Evolutionary conservation across 768 basidiomycete species (phyloP), one percentile per base, ranked within the genome.

Genomic region (Amylocystis lapponica): DNA sequence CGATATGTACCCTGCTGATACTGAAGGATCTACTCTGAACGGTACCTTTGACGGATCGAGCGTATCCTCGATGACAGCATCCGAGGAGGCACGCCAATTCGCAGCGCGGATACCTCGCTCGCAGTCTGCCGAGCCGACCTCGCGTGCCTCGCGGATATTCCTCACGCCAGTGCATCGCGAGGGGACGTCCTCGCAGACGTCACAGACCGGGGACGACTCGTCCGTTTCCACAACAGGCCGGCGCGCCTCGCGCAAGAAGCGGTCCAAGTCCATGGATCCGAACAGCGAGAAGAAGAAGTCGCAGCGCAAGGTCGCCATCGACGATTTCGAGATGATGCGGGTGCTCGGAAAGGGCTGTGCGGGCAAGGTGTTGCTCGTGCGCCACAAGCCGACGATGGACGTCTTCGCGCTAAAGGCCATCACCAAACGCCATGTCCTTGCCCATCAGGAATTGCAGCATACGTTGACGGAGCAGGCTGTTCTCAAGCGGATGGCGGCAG

Each of bases 301-400:
- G 12, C 65, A 77, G 44, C 75, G 79, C 41, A 90, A 91, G 64
- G 86, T 91, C 26, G 68, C 71, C 33, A 76, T 98, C 46, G 78
- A 90, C 51, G 93, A 97, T 67, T 99, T 99, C 61, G 92, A 98
- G 68, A 89, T 98, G 80, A 82, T 97, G 75, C 79, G 91, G 13
- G 95, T 98, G 25, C 69, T 99, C 11, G 96, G 96, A 14, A 96
- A 93, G 66, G 96, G 96, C 1, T 97, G 94, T 58, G 95, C 96
- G 4, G 96, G 95, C 36, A 96, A 97, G 63, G 95, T 97, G 14
- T 66, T 98, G 30, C 78, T 98, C 42, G 95, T 97, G 36, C 78
- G 80, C 54, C 82, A 95, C 56, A 86, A 86, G 66, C 66, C 67
- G 17, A 79, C 81, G 21, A 51, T 74, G 35, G 79, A 82, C 42